These are phyloP conservation scores for Hemileccinum hortonii DNA, from an alignment of 1,284 basidiomycete genomes.

Conservation along the genomic window DNA sequence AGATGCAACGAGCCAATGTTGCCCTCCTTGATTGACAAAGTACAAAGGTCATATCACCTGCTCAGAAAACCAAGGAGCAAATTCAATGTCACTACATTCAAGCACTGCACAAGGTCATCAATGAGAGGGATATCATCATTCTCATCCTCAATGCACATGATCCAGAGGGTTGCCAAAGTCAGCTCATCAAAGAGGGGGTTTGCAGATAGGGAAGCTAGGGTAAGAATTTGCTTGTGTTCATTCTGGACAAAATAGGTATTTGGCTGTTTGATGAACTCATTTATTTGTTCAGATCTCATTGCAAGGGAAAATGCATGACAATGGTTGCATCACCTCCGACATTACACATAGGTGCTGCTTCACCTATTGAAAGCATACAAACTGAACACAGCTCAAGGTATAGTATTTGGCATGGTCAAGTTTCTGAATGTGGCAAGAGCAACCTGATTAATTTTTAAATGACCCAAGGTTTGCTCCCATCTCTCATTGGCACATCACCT, in stretches of 20 bases:
- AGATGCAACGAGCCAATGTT: too few relatives aligned
- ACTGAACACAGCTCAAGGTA: constrained; percentile 62
- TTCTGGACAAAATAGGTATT: constrained; percentile 89
- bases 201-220: constrained; percentile 79
- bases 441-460: constrained; percentile 95
- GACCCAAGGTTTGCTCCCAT: constrained; percentile 64
- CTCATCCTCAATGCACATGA: constrained; percentile 88
- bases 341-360: constrained; percentile 84
- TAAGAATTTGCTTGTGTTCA: constrained; percentile 86
- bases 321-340: constrained; percentile 89
- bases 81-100: constrained; percentile 69
- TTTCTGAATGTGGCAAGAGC: constrained; percentile 97
- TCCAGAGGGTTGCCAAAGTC: constrained; percentile 85
- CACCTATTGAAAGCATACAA: constrained; percentile 92
- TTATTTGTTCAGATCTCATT: constrained; percentile 75
- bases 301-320: constrained; percentile 85
- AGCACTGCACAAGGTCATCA: constrained; percentile 87
- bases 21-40: too few relatives aligned
- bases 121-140: constrained; percentile 89
- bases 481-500: too few relatives aligned
- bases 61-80: constrained; percentile 64
- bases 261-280: not conserved
- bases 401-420: constrained; percentile 93
- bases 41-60: constrained; percentile 20
- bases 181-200: constrained; percentile 89